phyloP scores from a whole-genome alignment of 1,139 yeast genomes.

The Arxiozyma telluris region DNA sequence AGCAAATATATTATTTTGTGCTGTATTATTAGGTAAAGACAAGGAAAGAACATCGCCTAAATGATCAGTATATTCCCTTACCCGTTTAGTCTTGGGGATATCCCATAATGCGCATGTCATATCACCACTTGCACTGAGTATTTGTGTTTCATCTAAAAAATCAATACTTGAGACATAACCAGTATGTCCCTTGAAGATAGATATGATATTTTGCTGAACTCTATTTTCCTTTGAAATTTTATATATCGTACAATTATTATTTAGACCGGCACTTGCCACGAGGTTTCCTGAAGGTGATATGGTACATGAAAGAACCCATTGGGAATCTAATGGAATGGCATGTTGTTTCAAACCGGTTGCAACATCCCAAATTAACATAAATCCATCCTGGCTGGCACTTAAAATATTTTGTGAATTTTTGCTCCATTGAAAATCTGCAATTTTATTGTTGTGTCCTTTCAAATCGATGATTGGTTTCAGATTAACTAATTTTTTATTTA shows the following conservation, averaged over 20 bases:
- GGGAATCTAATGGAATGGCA: slow-evolving; percentile 61
- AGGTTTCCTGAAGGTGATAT: slow-evolving; percentile 56
- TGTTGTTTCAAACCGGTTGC: slow-evolving; percentile 61
- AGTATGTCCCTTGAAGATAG: slow-evolving; percentile 66
- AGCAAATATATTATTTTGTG: slow-evolving; percentile 38
- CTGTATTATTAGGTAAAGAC: slow-evolving; percentile 19
- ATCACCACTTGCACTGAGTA: slow-evolving; percentile 76
- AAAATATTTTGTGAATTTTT: slow-evolving; percentile 49
- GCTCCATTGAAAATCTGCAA: slow-evolving; percentile 63
- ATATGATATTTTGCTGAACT: slow-evolving; percentile 39
- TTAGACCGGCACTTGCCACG: slow-evolving; percentile 78
- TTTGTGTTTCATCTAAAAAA: slow-evolving; percentile 47
- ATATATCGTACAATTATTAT: slow-evolving; percentile 69
- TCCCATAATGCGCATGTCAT: slow-evolving; percentile 81
- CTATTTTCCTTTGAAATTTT: slow-evolving; percentile 33
- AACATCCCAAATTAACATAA: slow-evolving; percentile 76
- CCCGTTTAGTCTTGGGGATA: slow-evolving; percentile 46
- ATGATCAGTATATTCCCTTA: slow-evolving; percentile 61
- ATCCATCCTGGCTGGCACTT: slow-evolving; percentile 83
- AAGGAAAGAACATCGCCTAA: slow-evolving; percentile 69
- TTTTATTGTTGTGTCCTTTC: slow-evolving; percentile 69
- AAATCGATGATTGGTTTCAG: slow-evolving; percentile 37
- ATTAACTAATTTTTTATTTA: slow-evolving; percentile 23
- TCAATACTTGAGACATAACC: slow-evolving; percentile 75
- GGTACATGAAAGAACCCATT: slow-evolving; percentile 74